A percentile compares a stretch with the other conserved stretches of the same genome.
Conservation (phyloP, 106 monocot species). For the Allium fistulosum region DNA sequence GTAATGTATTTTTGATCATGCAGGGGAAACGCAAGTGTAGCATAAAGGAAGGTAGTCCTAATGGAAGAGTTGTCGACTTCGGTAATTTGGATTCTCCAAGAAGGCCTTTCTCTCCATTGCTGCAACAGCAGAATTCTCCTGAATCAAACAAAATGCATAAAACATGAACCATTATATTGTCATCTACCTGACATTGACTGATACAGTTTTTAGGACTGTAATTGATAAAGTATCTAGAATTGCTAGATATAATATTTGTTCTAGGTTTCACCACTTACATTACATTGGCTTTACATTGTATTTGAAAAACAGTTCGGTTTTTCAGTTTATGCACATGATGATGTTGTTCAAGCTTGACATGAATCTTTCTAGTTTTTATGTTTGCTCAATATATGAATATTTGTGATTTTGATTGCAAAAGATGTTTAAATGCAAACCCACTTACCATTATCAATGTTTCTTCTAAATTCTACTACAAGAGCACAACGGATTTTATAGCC, state of each 20-base stretch:
- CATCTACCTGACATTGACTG: background rate
- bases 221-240: no score
- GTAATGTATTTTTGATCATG: background rate
- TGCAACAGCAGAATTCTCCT: constrained; percentile 14
- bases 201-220: background rate
- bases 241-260: background rate
- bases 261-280: background rate
- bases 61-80: background rate
- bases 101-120: constrained; percentile 7
- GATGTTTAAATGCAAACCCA: no score
- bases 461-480: no score
- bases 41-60: constrained; percentile 6
- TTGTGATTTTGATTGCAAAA: no score
- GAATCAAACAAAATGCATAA: constrained; percentile 4
- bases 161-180: background rate
- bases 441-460: no score
- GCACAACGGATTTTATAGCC: no score
- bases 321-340: background rate
- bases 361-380: no score
- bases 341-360: background rate
- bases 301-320: background rate
- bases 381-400: no score
- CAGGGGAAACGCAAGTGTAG: constrained; percentile 20
- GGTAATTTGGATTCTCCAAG: background rate
- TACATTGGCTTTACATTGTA: background rate